These are phyloP conservation scores for Parascedosporium putredinis DNA, from an alignment of 2,329 filamentous ascomycete genomes.

Conservation along the genomic window DNA sequence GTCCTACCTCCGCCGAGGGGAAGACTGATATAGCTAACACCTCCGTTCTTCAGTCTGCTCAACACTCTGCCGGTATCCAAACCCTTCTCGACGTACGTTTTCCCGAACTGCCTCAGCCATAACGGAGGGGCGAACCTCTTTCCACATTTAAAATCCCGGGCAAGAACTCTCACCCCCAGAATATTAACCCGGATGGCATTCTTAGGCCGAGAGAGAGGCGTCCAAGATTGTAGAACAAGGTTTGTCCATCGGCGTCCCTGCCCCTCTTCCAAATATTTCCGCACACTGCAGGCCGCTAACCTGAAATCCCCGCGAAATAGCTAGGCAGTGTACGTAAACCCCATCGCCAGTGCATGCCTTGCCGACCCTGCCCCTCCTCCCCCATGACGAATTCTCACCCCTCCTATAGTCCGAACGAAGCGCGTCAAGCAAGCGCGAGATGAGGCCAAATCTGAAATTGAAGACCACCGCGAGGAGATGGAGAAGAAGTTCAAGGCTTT, in stretches of 20 bases:
- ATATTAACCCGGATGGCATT: neutral
- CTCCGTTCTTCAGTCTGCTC: constrained; percentile 62
- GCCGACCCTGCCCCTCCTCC: constrained; percentile 4
- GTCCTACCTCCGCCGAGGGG: neutral
- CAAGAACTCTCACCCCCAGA: too few relatives aligned
- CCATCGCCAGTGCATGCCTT: neutral
- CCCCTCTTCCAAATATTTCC: neutral
- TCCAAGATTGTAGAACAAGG: constrained; percentile 99
- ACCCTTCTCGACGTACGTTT: constrained; percentile 88
- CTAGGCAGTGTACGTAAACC: constrained; percentile 66
- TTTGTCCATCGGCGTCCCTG: constrained; percentile 34
- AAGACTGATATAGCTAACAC: constrained; percentile 1
- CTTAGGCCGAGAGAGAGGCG: constrained; percentile 88
- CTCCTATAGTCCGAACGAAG: constrained; percentile 61
- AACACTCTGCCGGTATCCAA: constrained; percentile 97
- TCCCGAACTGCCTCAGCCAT: constrained; percentile 5
- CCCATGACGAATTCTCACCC: constrained; percentile 5
- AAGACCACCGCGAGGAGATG: constrained; percentile 80
- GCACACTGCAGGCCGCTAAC: constrained; percentile 19
- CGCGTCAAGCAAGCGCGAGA: constrained; percentile 91
- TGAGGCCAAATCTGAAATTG: constrained; percentile 96
- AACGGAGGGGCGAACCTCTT: too few relatives aligned
- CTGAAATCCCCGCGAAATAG: constrained; percentile 30
- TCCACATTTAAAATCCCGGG: too few relatives aligned
- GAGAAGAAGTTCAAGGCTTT: constrained; percentile 94